Conservation (phyloP, 139 green algal genomes). For the Haematococcus sp. region DNA sequence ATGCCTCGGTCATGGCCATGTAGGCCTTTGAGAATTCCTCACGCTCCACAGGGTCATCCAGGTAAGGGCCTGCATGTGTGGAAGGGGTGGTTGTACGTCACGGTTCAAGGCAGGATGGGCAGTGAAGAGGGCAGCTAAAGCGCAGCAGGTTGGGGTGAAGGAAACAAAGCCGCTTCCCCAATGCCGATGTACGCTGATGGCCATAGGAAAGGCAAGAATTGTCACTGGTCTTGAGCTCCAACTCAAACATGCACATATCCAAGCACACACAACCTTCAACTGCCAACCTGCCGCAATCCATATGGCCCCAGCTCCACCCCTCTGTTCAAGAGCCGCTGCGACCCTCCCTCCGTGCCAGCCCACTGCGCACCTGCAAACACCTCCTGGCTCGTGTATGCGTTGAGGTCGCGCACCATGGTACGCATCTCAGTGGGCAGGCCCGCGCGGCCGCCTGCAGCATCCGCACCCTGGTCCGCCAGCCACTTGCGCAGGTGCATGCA, state of each 20-base stretch:
- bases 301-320: no score
- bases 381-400: conserved; percentile 71
- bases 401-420: conserved; percentile 62
- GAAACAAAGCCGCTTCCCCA: no score
- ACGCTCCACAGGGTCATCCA: conserved; percentile 49
- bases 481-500: conserved; percentile 27
- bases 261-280: background rate
- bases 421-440: conserved; percentile 31
- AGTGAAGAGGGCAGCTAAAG: background rate
- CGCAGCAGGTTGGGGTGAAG: no score
- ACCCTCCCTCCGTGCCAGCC: no score
- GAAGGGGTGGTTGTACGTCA: background rate
- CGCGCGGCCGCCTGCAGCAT: no score
- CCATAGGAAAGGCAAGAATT: no score
- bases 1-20: conserved; percentile 73
- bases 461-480: conserved; percentile 15
- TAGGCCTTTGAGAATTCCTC: conserved; percentile 68
- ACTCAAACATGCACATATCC: no score
- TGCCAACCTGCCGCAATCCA: background rate
- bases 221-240: no score
- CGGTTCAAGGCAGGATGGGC: background rate
- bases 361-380: conserved; percentile 64
- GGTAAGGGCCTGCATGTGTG: conserved; percentile 66
- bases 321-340: no score
- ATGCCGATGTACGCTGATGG: no score